These are phyloP conservation scores for Sparassis latifolia DNA, from an alignment of 1,284 basidiomycete species.

Conservation along the genomic window DNA sequence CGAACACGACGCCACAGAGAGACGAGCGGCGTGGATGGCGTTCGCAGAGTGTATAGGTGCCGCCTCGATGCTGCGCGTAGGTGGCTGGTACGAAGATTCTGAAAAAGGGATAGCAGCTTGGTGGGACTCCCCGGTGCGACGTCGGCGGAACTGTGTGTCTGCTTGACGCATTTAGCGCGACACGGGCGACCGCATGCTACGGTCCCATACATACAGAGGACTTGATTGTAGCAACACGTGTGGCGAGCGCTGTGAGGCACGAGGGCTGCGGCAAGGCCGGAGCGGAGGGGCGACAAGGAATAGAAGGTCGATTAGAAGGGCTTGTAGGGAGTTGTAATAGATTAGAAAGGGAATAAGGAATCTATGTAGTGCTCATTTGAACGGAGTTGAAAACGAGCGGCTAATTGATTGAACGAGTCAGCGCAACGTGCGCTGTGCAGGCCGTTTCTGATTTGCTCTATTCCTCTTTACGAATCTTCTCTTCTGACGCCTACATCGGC, in stretches of 20 bases:
- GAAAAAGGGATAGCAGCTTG: conserved; percentile 4
- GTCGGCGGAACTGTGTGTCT: conserved; percentile 27
- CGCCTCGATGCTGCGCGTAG: background rate
- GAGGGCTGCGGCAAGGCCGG: conserved; percentile 9
- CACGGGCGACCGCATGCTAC: conserved; percentile 20
- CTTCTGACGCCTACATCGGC: conserved; percentile 12
- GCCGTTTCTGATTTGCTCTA: background rate
- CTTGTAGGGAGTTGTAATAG: conserved; percentile 3
- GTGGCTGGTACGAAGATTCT: conserved; percentile 6
- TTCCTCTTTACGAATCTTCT: background rate
- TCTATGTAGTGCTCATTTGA: conserved; percentile 1
- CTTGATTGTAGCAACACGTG: conserved; percentile 20
- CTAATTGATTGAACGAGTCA: background rate
- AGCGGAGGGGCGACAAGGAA: conserved; percentile 1
- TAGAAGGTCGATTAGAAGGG: conserved; percentile 7
- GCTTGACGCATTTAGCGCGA: conserved; percentile 12
- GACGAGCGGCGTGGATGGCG: conserved; percentile 6
- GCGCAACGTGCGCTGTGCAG: background rate
- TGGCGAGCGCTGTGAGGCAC: conserved; percentile 13
- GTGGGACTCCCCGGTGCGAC: conserved; percentile 22
- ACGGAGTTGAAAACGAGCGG: background rate
- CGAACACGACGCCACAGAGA: conserved; percentile 11
- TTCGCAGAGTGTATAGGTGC: conserved; percentile 7
- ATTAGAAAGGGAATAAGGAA: conserved; percentile 3
- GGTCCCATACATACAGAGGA: conserved; percentile 9